These are phyloP conservation scores for Globisporangium recalcitrans DNA, from an alignment of 352 stramenopile genomes.

Conservation along the genomic window DNA sequence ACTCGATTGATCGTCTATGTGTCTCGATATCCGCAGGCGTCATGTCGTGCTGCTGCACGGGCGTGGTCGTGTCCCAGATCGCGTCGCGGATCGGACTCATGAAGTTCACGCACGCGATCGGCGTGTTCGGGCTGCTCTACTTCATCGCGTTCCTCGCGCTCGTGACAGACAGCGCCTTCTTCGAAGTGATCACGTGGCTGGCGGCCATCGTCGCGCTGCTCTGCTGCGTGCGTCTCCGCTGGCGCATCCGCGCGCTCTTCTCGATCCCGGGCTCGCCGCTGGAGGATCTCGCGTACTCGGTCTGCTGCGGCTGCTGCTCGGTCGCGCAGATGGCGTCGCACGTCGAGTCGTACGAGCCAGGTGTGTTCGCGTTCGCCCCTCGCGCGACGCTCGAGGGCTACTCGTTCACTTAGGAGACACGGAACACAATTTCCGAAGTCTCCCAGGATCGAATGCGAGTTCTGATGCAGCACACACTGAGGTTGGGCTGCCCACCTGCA, in stretches of 20 bases:
- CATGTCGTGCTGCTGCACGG: constrained; percentile 66
- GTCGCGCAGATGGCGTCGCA: constrained; percentile 77
- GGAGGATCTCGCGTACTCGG: constrained; percentile 41
- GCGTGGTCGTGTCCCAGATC: constrained; percentile 56
- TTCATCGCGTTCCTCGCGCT: constrained; percentile 37
- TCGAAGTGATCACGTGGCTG: constrained; percentile 43
- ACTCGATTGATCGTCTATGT: background rate
- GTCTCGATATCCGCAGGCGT: constrained; percentile 29
- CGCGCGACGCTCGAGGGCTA: constrained; percentile 65
- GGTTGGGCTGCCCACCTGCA: too few relatives aligned
- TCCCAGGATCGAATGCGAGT: background rate
- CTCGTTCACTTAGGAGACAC: constrained; percentile 35
- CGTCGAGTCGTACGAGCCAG: constrained; percentile 75
- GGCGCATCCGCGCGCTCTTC: constrained; percentile 56
- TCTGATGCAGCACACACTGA: background rate
- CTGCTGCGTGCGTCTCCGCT: constrained; percentile 47
- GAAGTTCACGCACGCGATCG: constrained; percentile 52
- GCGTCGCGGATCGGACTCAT: constrained; percentile 52
- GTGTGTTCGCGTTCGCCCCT: constrained; percentile 47
- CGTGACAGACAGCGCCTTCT: constrained; percentile 30
- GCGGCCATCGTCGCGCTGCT: constrained; percentile 30
- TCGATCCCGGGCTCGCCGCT: constrained; percentile 51
- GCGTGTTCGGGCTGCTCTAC: constrained; percentile 45
- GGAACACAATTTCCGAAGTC: background rate
- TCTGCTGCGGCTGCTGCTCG: constrained; percentile 69